Percentiles rank a stretch among this genome's conserved stretches.
These are phyloP conservation scores for Trichoderma sp. DNA, from an alignment of 2,329 filamentous ascomycete genomes.

Conservation along the genomic window DNA sequence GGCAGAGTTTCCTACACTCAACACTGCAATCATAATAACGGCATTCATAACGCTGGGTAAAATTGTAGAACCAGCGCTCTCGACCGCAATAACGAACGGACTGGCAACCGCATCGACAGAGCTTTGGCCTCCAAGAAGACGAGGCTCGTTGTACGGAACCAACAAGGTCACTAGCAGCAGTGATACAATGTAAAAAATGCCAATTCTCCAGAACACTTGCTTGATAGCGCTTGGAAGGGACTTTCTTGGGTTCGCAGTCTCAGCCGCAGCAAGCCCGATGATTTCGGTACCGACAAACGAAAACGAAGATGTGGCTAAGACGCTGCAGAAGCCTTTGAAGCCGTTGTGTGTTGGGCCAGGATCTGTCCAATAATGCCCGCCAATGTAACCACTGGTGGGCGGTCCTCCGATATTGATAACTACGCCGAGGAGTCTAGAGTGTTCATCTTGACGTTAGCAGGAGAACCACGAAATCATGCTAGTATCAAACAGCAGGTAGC, in stretches of 20 bases:
- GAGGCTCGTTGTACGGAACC: not conserved
- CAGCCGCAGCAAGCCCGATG: not conserved
- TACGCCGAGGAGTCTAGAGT: not conserved
- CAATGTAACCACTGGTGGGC: not conserved
- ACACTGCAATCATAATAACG: not conserved
- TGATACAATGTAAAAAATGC: constrained; percentile 2
- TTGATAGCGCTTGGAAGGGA: constrained; percentile 5
- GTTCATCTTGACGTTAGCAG: not conserved
- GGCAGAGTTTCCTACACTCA: constrained; percentile 9
- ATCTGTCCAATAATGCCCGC: not conserved
- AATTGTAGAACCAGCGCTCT: not conserved
- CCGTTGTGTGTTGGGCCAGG: not conserved
- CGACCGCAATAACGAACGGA: not conserved
- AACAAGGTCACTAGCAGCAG: not conserved
- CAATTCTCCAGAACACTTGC: constrained; percentile 8
- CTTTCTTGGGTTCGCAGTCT: constrained; percentile 2
- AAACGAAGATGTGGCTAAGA: not conserved
- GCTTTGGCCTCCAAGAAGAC: not conserved
- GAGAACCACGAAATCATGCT: not conserved
- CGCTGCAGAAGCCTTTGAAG: constrained; percentile 7
- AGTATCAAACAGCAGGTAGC: too few relatives aligned
- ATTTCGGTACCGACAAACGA: constrained; percentile 5
- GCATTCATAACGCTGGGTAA: constrained; percentile 6
- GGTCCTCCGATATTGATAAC: constrained; percentile 8
- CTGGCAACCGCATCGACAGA: not conserved